Evolutionary conservation across 768 basidiomycete genomes (phyloP).

Genomic region (Leccinellum rugosiceps): DNA sequence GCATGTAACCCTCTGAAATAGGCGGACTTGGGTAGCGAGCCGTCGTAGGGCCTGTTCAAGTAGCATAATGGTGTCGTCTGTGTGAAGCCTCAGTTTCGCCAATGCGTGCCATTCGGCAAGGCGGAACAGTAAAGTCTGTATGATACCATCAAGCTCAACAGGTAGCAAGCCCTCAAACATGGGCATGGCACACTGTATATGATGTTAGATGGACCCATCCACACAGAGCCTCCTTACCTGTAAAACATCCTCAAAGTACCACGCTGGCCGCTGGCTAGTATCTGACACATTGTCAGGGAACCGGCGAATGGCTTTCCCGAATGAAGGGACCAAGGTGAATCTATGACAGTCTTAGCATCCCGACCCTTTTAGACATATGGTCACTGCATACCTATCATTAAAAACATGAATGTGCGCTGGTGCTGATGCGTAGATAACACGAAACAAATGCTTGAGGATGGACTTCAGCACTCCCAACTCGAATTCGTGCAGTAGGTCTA

Average conservation of each 20-base stretch:
- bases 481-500: neutral
- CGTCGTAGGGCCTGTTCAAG: neutral
- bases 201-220: neutral
- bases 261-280: slow-evolving; percentile 37
- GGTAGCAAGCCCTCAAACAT: slow-evolving; percentile 30
- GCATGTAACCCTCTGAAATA: neutral
- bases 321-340: slow-evolving; percentile 1
- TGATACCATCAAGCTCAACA: neutral
- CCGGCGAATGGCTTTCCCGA: slow-evolving; percentile 33
- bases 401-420: neutral
- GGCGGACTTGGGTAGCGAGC: neutral
- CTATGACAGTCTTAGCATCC: neutral
- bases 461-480: neutral
- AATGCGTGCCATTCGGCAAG: neutral
- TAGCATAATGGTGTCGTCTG: neutral
- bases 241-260: slow-evolving; percentile 42
- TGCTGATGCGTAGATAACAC: neutral
- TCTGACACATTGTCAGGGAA: slow-evolving; percentile 36
- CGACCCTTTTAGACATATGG: neutral
- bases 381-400: neutral
- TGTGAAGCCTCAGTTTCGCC: neutral
- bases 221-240: slow-evolving; percentile 24
- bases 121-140: neutral
- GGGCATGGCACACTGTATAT: slow-evolving; percentile 30
- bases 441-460: neutral